These are phyloP conservation scores for Clonostachys byssicola DNA, from an alignment of 2,329 filamentous ascomycete genomes.

Conservation along the genomic window DNA sequence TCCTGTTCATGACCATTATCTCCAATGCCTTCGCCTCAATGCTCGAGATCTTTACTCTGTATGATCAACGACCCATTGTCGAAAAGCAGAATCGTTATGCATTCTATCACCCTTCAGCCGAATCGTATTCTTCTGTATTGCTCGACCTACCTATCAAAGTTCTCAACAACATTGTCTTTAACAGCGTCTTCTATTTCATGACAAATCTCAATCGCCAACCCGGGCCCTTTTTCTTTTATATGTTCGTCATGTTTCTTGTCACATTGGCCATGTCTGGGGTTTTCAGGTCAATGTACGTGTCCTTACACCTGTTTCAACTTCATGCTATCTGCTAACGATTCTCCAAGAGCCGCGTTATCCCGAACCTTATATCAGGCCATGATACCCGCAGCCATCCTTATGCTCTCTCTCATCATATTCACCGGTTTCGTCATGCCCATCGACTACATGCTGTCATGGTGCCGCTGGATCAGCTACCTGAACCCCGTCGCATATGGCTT, in stretches of 20 bases:
- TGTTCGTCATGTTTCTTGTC: slow-evolving; percentile 68
- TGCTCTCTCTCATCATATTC: slow-evolving; percentile 34
- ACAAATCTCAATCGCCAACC: slow-evolving; percentile 2
- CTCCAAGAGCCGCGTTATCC: slow-evolving; percentile 56
- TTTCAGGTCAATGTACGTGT: slow-evolving; percentile 38
- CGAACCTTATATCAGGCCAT: slow-evolving; percentile 59
- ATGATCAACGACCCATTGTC: slow-evolving; percentile 40
- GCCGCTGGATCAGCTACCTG: slow-evolving; percentile 69
- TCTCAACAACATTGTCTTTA: slow-evolving; percentile 41
- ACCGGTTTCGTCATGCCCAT: slow-evolving; percentile 39
- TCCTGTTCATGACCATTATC: slow-evolving; percentile 57
- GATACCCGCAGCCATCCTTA: slow-evolving; percentile 31
- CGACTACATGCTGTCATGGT: slow-evolving; percentile 36
- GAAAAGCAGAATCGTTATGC: slow-evolving; percentile 44
- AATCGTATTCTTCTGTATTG: slow-evolving; percentile 49
- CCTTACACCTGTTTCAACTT: slow-evolving; percentile 55
- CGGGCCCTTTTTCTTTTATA: slow-evolving; percentile 37
- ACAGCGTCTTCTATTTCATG: slow-evolving; percentile 28
- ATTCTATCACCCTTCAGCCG: slow-evolving; percentile 46
- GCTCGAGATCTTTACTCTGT: slow-evolving; percentile 44
- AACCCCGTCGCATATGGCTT: slow-evolving; percentile 73
- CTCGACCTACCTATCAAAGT: slow-evolving; percentile 57
- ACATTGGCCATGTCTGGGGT: slow-evolving; percentile 57
- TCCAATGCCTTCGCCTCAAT: slow-evolving; percentile 56
- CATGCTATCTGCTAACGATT: slow-evolving; percentile 22